phyloP scores from a whole-genome alignment of 1,139 yeast species.

The Yamadazyma diddensiae region DNA sequence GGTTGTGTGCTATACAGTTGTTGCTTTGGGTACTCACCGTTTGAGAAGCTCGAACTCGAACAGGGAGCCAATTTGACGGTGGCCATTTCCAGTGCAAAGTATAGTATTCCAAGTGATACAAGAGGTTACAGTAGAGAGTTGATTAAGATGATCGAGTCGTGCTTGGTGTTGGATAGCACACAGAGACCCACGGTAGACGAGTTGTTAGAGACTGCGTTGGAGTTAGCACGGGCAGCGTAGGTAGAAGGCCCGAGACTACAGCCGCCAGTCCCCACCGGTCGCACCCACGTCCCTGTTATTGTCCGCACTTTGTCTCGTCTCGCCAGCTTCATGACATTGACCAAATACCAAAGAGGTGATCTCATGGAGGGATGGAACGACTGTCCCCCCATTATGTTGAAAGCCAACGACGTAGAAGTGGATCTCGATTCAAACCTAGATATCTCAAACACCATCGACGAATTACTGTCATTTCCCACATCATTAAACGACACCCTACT shows the following conservation, averaged over 20 bases:
- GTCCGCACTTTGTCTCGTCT: too few species aligned
- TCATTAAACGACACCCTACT: conserved; percentile 33
- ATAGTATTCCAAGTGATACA: conserved; percentile 51
- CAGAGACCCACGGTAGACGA: conserved; percentile 63
- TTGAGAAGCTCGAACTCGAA: conserved; percentile 76
- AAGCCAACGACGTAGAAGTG: conserved; percentile 5
- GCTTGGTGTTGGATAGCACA: conserved; percentile 59
- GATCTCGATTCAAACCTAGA: conserved; percentile 3
- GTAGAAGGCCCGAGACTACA: neutral
- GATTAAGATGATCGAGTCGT: conserved; percentile 52
- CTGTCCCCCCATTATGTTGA: conserved; percentile 29
- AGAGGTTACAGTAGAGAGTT: conserved; percentile 52
- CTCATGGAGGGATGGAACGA: conserved; percentile 49
- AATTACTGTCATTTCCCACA: conserved; percentile 17
- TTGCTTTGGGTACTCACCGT: conserved; percentile 80
- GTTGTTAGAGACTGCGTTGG: conserved; percentile 48
- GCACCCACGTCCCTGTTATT: too few species aligned
- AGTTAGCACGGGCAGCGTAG: conserved; percentile 18
- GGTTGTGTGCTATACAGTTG: conserved; percentile 81
- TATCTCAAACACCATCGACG: conserved; percentile 12
- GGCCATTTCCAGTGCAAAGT: conserved; percentile 74
- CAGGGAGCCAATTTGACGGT: conserved; percentile 79
- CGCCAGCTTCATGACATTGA: conserved; percentile 34
- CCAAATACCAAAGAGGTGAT: conserved; percentile 40
- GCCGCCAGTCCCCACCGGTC: too few species aligned